Evolutionary conservation across 2,329 filamentous ascomycete species (phyloP).

Genomic region (Fusarium sp.): DNA sequence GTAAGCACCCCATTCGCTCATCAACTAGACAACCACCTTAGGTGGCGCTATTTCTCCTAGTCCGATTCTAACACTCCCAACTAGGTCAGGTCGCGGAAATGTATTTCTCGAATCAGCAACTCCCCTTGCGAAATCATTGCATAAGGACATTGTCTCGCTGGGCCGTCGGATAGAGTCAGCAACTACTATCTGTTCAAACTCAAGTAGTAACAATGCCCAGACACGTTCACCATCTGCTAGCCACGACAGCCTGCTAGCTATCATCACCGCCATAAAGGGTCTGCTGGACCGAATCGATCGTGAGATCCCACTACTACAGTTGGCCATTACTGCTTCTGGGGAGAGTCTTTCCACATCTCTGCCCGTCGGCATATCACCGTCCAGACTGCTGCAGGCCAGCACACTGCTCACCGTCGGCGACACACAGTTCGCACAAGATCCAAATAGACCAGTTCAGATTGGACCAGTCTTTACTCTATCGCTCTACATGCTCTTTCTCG

Average conservation of each 20-base stretch:
- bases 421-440: conserved; percentile 75
- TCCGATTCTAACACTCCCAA: conserved; percentile 6
- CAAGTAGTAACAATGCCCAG: conserved; percentile 46
- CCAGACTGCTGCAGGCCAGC: conserved; percentile 88
- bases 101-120: conserved; percentile 81
- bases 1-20: conserved; percentile 52
- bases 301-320: conserved; percentile 87
- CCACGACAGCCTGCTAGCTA: conserved; percentile 70
- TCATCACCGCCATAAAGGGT: conserved; percentile 77
- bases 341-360: conserved; percentile 83
- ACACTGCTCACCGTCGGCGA: conserved; percentile 89
- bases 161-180: conserved; percentile 77
- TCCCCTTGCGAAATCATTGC: conserved; percentile 80
- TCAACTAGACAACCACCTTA: background rate
- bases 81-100: conserved; percentile 62
- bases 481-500: conserved; percentile 92
- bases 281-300: conserved; percentile 85
- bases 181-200: conserved; percentile 67
- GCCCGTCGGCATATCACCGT: conserved; percentile 86
- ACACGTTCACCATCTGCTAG: conserved; percentile 52
- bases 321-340: conserved; percentile 93
- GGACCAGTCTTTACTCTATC: conserved; percentile 87
- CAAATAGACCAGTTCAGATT: conserved; percentile 75
- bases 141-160: conserved; percentile 82
- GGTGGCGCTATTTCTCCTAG: conserved; percentile 1